Evolutionary conservation across 2,329 filamentous ascomycete species (phyloP), one percentile per base, ranked within the genome.

Genomic region (Alternaria ethzedia): DNA sequence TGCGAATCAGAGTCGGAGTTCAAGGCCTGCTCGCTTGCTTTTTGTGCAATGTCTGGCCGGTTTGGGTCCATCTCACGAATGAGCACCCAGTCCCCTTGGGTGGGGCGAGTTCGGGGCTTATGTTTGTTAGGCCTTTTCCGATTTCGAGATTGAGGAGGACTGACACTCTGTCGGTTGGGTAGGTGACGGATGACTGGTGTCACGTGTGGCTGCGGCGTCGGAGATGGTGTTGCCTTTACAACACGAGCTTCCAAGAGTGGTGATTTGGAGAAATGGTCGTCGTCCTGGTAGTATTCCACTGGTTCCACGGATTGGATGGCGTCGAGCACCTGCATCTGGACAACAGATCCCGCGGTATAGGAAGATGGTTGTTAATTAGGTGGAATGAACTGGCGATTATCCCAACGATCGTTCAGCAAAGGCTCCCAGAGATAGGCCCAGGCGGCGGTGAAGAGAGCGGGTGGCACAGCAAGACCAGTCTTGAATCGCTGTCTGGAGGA

Each of bases 1-100:
- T 82, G 82, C 3, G 80, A 81, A 21, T 84, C 83, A 45, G 79
- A 81, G 25, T 75, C 76, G 3, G 79, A 80, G 43, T 79, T 78
- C 51, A 91, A 81, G 21, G 86, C 83, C 67, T 84, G 77, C 65
- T 82, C 80, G 66, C 84, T 86, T 61, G 88, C 90, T 73, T 81
- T 76, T 68, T 81, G 81, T 61, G 89, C 89, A 73, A 93, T 86
- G 54, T 93, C 89, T 54, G 87, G 88, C 69, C 84, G 83, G 74
- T 88, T 88, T 73, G 89, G 88, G 70, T 83, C 87, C 82, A 94
- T 85, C 77, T 85, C 83, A 61, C 83, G 81, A 66, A 95, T 85
- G 78, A 95, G 84, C 67, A 92, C 88, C 70, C 84, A 87, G 85
- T 91, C 89, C 71, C 86, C 88, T 75, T 87, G 86, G 71, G 82